These are phyloP conservation scores for Pleurotus platypus DNA, from an alignment of 768 basidiomycete species.

Conservation along the genomic window DNA sequence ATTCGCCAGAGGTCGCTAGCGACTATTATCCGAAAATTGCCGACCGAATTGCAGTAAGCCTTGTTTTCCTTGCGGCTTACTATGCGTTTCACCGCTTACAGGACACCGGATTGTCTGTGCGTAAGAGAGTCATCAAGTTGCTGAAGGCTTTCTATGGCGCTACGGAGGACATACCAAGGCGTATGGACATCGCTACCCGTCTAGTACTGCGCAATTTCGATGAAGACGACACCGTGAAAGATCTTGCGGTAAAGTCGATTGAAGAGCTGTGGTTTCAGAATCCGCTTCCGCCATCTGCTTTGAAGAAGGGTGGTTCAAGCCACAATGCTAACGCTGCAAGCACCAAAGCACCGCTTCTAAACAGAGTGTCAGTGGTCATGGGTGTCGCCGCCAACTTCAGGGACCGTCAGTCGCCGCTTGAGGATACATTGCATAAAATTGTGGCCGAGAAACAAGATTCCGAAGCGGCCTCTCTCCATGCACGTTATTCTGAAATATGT, in stretches of 20 bases:
- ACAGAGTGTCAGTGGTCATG: slow-evolving; percentile 82
- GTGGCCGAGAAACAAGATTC: slow-evolving; percentile 66
- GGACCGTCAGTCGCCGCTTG: slow-evolving; percentile 80
- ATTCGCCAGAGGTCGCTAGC: slow-evolving; percentile 81
- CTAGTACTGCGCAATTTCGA: slow-evolving; percentile 85
- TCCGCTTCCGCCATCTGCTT: slow-evolving; percentile 24
- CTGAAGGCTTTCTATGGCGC: slow-evolving; percentile 78
- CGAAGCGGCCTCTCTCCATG: slow-evolving; percentile 52
- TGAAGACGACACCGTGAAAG: slow-evolving; percentile 94
- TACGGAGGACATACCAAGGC: slow-evolving; percentile 53
- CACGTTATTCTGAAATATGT: slow-evolving; percentile 77
- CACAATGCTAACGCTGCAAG: slow-evolving; percentile 36
- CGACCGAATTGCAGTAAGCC: slow-evolving; percentile 81
- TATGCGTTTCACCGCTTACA: slow-evolving; percentile 23
- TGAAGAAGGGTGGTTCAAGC: slow-evolving; percentile 28
- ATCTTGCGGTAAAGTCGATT: slow-evolving; percentile 83
- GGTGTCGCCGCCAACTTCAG: slow-evolving; percentile 78
- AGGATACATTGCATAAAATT: slow-evolving; percentile 82
- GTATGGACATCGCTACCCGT: slow-evolving; percentile 77
- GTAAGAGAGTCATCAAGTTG: slow-evolving; percentile 95
- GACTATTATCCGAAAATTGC: slow-evolving; percentile 89
- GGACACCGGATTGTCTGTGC: slow-evolving; percentile 93
- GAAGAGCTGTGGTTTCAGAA: slow-evolving; percentile 88
- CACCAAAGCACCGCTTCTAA: slow-evolving; percentile 53
- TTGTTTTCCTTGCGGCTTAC: not conserved